phyloP scores from a whole-genome alignment of 345 rosid genomes.

The Lepidium sativum region DNA sequence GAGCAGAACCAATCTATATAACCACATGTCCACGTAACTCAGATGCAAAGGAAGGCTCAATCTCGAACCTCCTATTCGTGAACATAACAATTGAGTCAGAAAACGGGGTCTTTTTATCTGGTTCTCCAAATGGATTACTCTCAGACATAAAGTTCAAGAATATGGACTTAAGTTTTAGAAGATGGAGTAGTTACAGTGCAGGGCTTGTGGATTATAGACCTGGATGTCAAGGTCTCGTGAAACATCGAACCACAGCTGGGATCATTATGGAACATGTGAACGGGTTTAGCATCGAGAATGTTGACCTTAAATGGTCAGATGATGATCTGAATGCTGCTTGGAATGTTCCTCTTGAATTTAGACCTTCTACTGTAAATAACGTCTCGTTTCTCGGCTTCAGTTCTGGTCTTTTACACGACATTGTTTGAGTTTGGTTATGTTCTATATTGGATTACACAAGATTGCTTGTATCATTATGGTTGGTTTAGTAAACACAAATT shows the following conservation, averaged over 20 bases:
- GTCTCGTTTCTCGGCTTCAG: conserved; percentile 60
- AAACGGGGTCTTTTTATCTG: conserved; percentile 79
- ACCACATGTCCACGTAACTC: conserved; percentile 61
- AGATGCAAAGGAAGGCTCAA: conserved; percentile 42
- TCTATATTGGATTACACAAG: not conserved
- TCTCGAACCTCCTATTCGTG: conserved; percentile 55
- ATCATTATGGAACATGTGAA: conserved; percentile 82
- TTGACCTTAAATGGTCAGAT: conserved; percentile 61
- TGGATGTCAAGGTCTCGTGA: conserved; percentile 76
- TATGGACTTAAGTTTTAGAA: conserved; percentile 49
- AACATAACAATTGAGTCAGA: conserved; percentile 68
- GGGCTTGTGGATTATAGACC: conserved; percentile 85
- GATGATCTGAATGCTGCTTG: conserved; percentile 29
- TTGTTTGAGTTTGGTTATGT: conserved; percentile 9
- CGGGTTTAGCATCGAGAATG: conserved; percentile 67
- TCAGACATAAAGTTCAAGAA: conserved; percentile 58
- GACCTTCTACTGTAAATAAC: conserved; percentile 65
- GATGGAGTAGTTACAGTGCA: conserved; percentile 58
- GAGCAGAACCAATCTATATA: conserved; percentile 81
- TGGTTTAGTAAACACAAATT: not conserved
- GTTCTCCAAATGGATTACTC: conserved; percentile 54
- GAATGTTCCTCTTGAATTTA: conserved; percentile 79
- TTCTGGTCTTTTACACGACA: conserved; percentile 35
- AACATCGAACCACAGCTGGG: conserved; percentile 57
- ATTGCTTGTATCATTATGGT: not conserved